A percentile compares a stretch with the other conserved stretches of the same genome.
These are phyloP conservation scores for Lactifluus volemus DNA, from an alignment of 768 basidiomycete genomes.

Conservation along the genomic window DNA sequence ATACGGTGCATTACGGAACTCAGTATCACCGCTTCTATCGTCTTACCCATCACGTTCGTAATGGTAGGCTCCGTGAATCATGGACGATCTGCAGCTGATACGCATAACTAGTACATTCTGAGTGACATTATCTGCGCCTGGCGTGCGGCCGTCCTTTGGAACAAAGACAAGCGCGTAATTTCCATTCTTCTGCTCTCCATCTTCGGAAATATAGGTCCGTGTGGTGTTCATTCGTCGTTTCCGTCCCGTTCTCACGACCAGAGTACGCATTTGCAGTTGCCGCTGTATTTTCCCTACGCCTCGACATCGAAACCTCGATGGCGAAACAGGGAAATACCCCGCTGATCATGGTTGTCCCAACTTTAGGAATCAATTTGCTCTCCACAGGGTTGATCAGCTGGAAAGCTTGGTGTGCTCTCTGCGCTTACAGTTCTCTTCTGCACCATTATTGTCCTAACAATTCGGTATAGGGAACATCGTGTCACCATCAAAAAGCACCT, in stretches of 20 bases:
- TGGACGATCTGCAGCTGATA: not conserved
- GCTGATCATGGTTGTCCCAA: slow-evolving; percentile 5
- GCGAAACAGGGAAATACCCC: not conserved
- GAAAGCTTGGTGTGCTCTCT: slow-evolving; percentile 8
- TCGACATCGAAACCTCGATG: not conserved
- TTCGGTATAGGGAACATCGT: slow-evolving; percentile 2
- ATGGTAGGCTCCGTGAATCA: not conserved
- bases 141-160: slow-evolving; percentile 14
- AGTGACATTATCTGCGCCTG: slow-evolving; percentile 15
- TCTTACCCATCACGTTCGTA: not conserved
- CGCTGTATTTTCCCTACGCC: not conserved
- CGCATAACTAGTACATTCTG: slow-evolving; percentile 1
- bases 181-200: slow-evolving; percentile 9
- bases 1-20: not conserved
- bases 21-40: not conserved
- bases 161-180: slow-evolving; percentile 4
- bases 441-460: not conserved
- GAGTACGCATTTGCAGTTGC: not conserved
- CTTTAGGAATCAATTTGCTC: slow-evolving; percentile 7
- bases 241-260: not conserved
- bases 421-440: not conserved
- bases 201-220: not conserved
- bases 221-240: too few relatives aligned
- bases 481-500: not conserved
- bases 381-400: slow-evolving; percentile 12